These are phyloP conservation scores for Cercospora zeae-maydis DNA, from an alignment of 2,329 filamentous ascomycete genomes.

Conservation along the genomic window DNA sequence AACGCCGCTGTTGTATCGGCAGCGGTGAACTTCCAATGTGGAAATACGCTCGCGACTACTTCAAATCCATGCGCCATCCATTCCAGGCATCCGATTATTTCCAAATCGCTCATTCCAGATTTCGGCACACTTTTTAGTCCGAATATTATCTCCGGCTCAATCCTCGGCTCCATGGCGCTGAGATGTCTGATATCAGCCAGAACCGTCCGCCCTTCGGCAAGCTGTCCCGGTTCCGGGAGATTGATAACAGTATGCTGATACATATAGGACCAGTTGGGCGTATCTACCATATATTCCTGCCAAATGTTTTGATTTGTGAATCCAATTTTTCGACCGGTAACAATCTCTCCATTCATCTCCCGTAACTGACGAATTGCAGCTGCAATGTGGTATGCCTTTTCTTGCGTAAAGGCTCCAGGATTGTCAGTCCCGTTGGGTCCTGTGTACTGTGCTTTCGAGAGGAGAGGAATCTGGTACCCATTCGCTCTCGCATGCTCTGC, in stretches of 20 bases:
- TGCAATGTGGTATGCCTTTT: conserved; percentile 24
- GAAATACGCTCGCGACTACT: conserved; percentile 22
- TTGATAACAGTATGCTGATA: conserved; percentile 25
- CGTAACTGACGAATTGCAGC: conserved; percentile 25
- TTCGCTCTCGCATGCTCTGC: conserved; percentile 25
- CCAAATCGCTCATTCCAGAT: conserved; percentile 20
- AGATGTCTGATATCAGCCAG: conserved; percentile 23
- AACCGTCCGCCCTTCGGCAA: conserved; percentile 20
- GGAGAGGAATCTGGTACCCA: conserved; percentile 26
- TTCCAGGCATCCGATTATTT: conserved; percentile 20
- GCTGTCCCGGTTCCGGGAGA: conserved; percentile 16
- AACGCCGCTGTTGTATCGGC: conserved; percentile 25
- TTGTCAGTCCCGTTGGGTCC: conserved; percentile 4
- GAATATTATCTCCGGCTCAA: conserved; percentile 25
- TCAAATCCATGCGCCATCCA: conserved; percentile 26
- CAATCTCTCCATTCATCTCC: conserved; percentile 26
- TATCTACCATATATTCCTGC: conserved; percentile 23
- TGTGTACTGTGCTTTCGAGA: conserved; percentile 21
- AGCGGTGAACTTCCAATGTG: conserved; percentile 27
- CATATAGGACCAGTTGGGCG: conserved; percentile 23
- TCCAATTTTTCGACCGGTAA: conserved; percentile 23
- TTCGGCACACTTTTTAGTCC: conserved; percentile 18
- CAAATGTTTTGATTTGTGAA: conserved; percentile 24
- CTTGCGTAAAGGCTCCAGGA: conserved; percentile 19
- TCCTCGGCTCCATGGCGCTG: conserved; percentile 22